Base-by-base conservation (phyloP, 2,329 filamentous ascomycete species). In the Colletotrichum sp. region DNA sequence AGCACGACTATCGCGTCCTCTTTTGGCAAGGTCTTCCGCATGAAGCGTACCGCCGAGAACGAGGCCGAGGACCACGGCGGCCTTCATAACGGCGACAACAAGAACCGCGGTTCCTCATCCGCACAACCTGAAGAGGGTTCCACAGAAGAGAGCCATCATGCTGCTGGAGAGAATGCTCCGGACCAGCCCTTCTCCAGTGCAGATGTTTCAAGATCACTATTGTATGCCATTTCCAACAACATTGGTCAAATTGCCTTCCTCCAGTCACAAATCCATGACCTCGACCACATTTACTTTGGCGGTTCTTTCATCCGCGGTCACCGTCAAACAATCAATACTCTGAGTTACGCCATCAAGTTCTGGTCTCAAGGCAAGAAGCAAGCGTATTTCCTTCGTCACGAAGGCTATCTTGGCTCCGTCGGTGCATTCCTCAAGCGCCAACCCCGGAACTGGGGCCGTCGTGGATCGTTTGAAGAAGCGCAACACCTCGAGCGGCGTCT, bases 161-260 rank as follows among this genome's bases (percentile, higher is more conserved):
- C 72, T 44, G 68, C 70, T 32, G 69, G 69, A 68, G 71, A 39
- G 44, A 85, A 86, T 49, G 84, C 78, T 69, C 59, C 73, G 16
- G 79, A 80, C 60, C 79, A 84, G 21, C 82, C 87, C 5, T 99
- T 98, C 85, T 92, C 91, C 21, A 90, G 92, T 44, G 93, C 96
- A 82, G 97, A 99, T 84, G 95, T 99, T 78, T 97, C 95, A 28
- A 90, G 96, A 36, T 98, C 95, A 63, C 89, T 99, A 21, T 91
- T 99, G 0, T 99, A 98, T 85, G 97, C 97, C 28, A 95, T 99
- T 80, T 96, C 94, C 84, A 99, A 99, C 88, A 99, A 99, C 86
- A 98, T 99, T 78, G 97, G 97, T 18, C 97, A 99, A 87, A 98
- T 99, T 80, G 96, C 97, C 59, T 98, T 97, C 84, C 89, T 99